phyloP scores from a whole-genome alignment of 2,329 filamentous ascomycete species.

The Rhinocladiella similis region DNA sequence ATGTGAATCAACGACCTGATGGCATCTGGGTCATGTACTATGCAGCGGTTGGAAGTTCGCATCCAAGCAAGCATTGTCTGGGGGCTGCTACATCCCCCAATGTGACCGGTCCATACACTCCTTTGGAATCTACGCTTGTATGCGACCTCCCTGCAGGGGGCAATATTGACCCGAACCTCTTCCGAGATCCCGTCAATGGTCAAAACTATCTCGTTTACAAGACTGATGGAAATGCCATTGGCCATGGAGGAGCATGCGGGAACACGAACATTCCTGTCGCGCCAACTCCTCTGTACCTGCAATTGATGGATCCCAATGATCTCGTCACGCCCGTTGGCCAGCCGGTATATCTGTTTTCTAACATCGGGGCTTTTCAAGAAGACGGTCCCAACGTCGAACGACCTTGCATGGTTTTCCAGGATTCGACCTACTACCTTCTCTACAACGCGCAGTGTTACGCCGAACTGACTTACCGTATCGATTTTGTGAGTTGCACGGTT shows the following conservation, averaged over 20 bases:
- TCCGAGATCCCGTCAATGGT: slow-evolving; percentile 49
- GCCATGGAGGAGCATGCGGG: slow-evolving; percentile 38
- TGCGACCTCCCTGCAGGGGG: slow-evolving; percentile 55
- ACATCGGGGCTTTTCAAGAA: slow-evolving; percentile 7
- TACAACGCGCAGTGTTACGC: slow-evolving; percentile 23
- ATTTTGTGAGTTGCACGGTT: slow-evolving; percentile 17
- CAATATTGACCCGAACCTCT: slow-evolving; percentile 61
- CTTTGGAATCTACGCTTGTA: slow-evolving; percentile 46
- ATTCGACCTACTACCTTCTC: slow-evolving; percentile 20
- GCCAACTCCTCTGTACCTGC: slow-evolving; percentile 28
- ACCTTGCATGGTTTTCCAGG: slow-evolving; percentile 15
- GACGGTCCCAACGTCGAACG: slow-evolving; percentile 22
- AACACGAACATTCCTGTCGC: slow-evolving; percentile 35
- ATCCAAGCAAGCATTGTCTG: slow-evolving; percentile 53
- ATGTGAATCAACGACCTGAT: slow-evolving; percentile 49
- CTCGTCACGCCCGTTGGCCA: slow-evolving; percentile 14
- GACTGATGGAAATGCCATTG: slow-evolving; percentile 59
- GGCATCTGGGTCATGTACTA: slow-evolving; percentile 59
- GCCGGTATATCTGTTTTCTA: slow-evolving; percentile 16
- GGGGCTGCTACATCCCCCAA: slow-evolving; percentile 51
- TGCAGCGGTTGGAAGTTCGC: slow-evolving; percentile 45
- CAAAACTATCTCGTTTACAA: slow-evolving; percentile 62
- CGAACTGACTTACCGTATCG: slow-evolving; percentile 16
- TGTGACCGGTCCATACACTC: slow-evolving; percentile 51
- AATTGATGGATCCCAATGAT: slow-evolving; percentile 12